Evolutionary conservation across 2,329 filamentous ascomycete genomes (phyloP).

Genomic region (Phaeosphaeriaceae sp.): DNA sequence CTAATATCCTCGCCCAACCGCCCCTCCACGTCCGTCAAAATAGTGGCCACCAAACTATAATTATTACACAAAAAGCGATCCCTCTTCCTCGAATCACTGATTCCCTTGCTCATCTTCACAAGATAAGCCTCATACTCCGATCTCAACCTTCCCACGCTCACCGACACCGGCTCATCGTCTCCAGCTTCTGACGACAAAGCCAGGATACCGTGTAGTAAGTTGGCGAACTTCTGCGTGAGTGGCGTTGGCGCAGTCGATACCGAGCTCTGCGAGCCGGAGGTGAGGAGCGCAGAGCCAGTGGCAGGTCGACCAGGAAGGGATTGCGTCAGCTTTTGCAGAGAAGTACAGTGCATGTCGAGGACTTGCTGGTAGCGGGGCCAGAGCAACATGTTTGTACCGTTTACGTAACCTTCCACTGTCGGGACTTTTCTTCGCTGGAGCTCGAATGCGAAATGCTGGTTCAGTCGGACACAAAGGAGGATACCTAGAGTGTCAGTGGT

Average conservation of each 20-base stretch:
- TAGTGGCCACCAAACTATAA: constrained; percentile 91
- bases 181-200: constrained; percentile 86
- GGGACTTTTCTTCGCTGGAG: constrained; percentile 90
- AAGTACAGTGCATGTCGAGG: constrained; percentile 92
- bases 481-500: constrained; percentile 86
- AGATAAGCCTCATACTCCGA: constrained; percentile 86
- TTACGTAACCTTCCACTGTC: constrained; percentile 88
- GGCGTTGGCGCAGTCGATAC: constrained; percentile 84
- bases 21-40: constrained; percentile 75
- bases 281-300: constrained; percentile 43
- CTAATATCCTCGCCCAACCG: constrained; percentile 78
- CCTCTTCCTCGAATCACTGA: constrained; percentile 79
- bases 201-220: constrained; percentile 85
- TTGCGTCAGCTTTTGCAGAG: constrained; percentile 68
- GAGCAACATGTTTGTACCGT: constrained; percentile 91
- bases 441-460: constrained; percentile 93
- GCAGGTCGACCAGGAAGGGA: constrained; percentile 48
- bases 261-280: constrained; percentile 54
- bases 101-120: constrained; percentile 75
- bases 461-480: constrained; percentile 88
- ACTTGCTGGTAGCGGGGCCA: constrained; percentile 96
- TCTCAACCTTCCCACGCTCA: constrained; percentile 78
- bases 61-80: constrained; percentile 95
- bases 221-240: constrained; percentile 92
- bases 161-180: constrained; percentile 90